Conservation (phyloP, 306 rosid species). For the Trifolium fragiferum region DNA sequence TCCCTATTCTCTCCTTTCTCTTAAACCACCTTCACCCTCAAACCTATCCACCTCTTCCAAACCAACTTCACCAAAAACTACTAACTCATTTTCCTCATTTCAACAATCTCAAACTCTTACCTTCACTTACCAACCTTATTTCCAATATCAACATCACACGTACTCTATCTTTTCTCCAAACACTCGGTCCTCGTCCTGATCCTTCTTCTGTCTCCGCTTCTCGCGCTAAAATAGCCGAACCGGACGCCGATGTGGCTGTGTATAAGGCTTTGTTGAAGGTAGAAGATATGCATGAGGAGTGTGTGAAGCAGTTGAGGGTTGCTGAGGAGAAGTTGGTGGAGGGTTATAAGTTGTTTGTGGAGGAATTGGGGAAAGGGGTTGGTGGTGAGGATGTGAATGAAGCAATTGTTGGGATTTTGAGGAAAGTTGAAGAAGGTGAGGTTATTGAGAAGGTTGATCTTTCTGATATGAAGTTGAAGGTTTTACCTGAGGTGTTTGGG, state of each 20-base stretch:
- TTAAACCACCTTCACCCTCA: constrained; percentile 43
- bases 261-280: constrained; percentile 46
- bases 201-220: constrained; percentile 34
- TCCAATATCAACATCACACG: constrained; percentile 36
- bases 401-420: constrained; percentile 44
- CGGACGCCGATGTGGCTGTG: constrained; percentile 25
- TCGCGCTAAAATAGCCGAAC: constrained; percentile 31
- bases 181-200: constrained; percentile 52
- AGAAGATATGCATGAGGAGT: constrained; percentile 51
- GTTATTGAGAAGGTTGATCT: constrained; percentile 48
- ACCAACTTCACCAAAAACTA: constrained; percentile 26
- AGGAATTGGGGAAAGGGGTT: constrained; percentile 21
- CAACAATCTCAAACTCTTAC: constrained; percentile 37
- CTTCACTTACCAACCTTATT: constrained; percentile 41
- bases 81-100: constrained; percentile 43
- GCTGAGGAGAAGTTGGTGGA: constrained; percentile 47
- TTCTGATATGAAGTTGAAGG: constrained; percentile 46
- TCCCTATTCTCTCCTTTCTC: constrained; percentile 45
- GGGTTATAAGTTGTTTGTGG: constrained; percentile 38
- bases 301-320: constrained; percentile 37
- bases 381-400: constrained; percentile 25
- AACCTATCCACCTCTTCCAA: constrained; percentile 32
- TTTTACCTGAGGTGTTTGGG: constrained; percentile 56
- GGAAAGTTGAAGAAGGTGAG: constrained; percentile 42
- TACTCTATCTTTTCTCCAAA: constrained; percentile 46